Evolutionary conservation across 192 early-diverging fungal species (phyloP), one percentile per base, ranked within the genome.

Genomic region (Gaertneriomyces sp.): DNA sequence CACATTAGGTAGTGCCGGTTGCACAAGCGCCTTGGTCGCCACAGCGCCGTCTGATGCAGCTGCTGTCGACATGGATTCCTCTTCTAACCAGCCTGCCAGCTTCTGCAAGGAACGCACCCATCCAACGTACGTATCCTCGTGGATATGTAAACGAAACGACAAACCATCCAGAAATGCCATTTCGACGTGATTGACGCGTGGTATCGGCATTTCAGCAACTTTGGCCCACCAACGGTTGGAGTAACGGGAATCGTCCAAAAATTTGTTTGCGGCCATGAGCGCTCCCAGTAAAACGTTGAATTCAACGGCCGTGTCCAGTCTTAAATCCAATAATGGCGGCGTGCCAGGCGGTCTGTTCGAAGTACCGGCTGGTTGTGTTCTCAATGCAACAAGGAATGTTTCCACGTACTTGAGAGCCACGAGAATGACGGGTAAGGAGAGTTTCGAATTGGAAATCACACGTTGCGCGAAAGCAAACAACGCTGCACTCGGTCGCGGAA

Each of bases 191-290:
- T 56, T 56, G 54, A 56, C 20, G 14, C 39, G 20, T 3, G 14
- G 6, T 5, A 56, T 16, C 12, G 16, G 16, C 14, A 56, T 56
- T 33, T 56, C 19, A 4, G 54, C 14, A 12, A 56, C 54, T 33
- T 56, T 56, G 16, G 54, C 54, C 54, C 54, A 56, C 54, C 54
- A 56, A 4, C 54, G 54, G 38, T 56, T 56, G 4, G 54, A 56
- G 54, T 25, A 56, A 5, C 54, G 54, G 19, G 54, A 56, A 39
- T 56, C 54, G 8, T 56, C 54, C 16, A 56, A 39, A 9, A 56
- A 56, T 33, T 56, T 56, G 54, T 56, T 56, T 12, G 54, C 54
- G 39, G 54, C 14, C 3, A 39, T 39, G 16, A 56, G 33, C 17
- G 54, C 54, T 38, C 20, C 54, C 12, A 56, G 20, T 38, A 56